Conservation (phyloP, 1,284 basidiomycete species). For the Crucibulum cyathiforme region DNA sequence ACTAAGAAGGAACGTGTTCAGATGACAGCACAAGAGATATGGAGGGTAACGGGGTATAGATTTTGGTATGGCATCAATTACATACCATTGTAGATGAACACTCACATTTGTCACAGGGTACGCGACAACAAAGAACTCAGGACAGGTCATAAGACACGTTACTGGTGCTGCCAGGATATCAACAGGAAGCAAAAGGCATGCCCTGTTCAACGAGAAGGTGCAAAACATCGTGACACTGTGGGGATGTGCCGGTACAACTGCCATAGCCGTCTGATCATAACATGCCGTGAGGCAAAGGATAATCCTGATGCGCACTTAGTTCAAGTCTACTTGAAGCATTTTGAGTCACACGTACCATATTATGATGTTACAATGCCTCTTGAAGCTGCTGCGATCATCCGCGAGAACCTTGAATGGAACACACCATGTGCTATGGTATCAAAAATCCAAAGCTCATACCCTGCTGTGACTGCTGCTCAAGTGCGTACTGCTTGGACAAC, state of each 20-base stretch:
- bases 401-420: background rate
- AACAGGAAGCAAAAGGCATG: slow-evolving; percentile 5
- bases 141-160: slow-evolving; percentile 4
- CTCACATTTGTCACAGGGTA: slow-evolving; percentile 3
- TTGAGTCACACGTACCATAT: no score
- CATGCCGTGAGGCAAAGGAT: background rate
- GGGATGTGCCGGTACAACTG: no score
- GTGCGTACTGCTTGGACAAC: background rate
- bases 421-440: background rate
- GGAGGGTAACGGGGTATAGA: slow-evolving; percentile 11
- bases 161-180: slow-evolving; percentile 14
- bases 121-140: slow-evolving; percentile 5
- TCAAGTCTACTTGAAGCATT: no score
- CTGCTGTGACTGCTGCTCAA: background rate
- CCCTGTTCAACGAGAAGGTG: no score
- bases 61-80: slow-evolving; percentile 9
- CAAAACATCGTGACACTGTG: no score
- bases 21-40: slow-evolving; percentile 8
- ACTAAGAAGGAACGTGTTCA: slow-evolving; percentile 6
- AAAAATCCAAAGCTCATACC: slow-evolving; percentile 1
- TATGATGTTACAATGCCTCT: slow-evolving; percentile 2
- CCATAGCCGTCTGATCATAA: slow-evolving; percentile 2
- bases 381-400: background rate
- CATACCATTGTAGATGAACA: background rate
- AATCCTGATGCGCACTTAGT: no score